Evolutionary conservation across 139 green algal genomes (phyloP), one percentile per base, ranked within the genome.

Genomic region (Gonium pectorale): DNA sequence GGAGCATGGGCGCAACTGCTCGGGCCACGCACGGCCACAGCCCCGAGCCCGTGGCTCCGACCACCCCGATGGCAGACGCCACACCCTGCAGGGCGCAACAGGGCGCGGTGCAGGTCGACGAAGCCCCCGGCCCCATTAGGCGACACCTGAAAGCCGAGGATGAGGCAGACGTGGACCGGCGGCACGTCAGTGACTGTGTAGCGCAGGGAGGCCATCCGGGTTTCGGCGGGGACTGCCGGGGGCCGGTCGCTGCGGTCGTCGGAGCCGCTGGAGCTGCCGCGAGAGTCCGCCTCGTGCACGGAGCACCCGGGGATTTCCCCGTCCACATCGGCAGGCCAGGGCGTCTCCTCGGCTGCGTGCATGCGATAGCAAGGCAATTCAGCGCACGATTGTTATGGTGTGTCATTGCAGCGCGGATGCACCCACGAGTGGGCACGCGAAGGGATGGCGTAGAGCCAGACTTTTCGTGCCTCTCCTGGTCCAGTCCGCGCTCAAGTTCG

Each of bases 141-240:
- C 11, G 66, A 0, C 68, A 90, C 81, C 88, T 93, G 84, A 43
- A 90, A 92, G 22, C 87, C 91, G 0, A 95, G 86, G 0, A 92
- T 26, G 21, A 92, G 24, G 31, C 82, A 89, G 24, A 90, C 67
- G 26, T 41, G 75, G 89, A 83, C 91, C 0, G 87, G 81, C 13
- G 92, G 92, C 1, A 81, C 66, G 31, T 95, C 86, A 0, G 86
- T 86, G 4, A 94, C 86, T 0, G 71, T 70, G 56, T 93, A 94
- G 0, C 86, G 80, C 67, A 94, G 67, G 7, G 43, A 52, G 0
- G 78, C n/a, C 73, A 67, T 43, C 44, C 69, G 69, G 38, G 66
- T 3, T 5, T 49, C 2, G 31, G 7, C 9, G 29, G 26, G 44
- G 29, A 44, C 44, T 6, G 41, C 31, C 31, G 31, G 7, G 29